Conservation (phyloP, 352 stramenopile genomes). For the Globisporangium radiosum region DNA sequence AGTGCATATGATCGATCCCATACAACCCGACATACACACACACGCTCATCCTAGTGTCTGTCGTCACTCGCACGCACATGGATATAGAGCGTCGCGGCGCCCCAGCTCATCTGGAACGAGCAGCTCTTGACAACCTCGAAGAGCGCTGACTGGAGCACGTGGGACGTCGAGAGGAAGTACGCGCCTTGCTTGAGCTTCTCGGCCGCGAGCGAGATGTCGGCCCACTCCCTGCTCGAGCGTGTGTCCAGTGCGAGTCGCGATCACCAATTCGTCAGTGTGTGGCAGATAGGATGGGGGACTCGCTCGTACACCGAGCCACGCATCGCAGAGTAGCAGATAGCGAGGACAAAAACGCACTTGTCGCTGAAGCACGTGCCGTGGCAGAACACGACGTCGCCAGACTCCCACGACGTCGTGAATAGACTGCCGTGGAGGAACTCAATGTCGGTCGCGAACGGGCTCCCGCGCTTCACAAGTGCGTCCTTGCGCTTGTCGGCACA, state of each 20-base stretch:
- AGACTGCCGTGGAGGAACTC: slow-evolving; percentile 70
- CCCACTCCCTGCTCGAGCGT: slow-evolving; percentile 48
- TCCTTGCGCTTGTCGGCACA: slow-evolving; percentile 72
- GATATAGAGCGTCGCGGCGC: slow-evolving; percentile 73
- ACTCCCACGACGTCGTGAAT: slow-evolving; percentile 55
- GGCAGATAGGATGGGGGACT: too few relatives aligned
- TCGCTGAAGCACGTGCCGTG: slow-evolving; percentile 83
- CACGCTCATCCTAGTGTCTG: neutral
- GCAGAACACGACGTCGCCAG: slow-evolving; percentile 78
- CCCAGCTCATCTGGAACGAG: slow-evolving; percentile 82
- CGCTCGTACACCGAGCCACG: too few relatives aligned
- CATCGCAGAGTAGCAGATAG: neutral
- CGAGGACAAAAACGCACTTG: slow-evolving; percentile 32
- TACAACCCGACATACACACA: neutral
- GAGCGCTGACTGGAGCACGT: slow-evolving; percentile 65
- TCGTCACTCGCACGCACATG: slow-evolving; percentile 40
- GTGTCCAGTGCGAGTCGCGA: too few relatives aligned
- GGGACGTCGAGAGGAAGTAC: slow-evolving; percentile 80
- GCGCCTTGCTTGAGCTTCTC: slow-evolving; percentile 82
- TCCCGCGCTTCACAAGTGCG: slow-evolving; percentile 33
- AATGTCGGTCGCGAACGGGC: slow-evolving; percentile 41
- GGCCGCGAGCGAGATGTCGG: slow-evolving; percentile 64
- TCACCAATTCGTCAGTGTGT: neutral
- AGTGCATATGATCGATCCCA: too few relatives aligned
- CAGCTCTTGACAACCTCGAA: slow-evolving; percentile 79